Evolutionary conservation across 176 grass and related monocot species (phyloP).

Genomic region (Bothriochloa decipiens): DNA sequence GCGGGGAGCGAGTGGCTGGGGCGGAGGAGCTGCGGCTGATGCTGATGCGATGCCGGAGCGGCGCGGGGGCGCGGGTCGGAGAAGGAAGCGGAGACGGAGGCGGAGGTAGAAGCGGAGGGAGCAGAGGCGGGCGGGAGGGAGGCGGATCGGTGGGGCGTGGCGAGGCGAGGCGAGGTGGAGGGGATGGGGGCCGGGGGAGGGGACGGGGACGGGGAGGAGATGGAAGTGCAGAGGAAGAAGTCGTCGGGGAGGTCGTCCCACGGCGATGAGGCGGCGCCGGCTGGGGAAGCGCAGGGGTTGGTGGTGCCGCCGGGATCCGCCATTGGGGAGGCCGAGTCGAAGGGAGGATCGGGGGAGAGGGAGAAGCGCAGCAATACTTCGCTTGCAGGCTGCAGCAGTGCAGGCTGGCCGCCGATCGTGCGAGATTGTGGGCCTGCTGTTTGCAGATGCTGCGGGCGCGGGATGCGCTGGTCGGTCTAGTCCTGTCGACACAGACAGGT

Average conservation of each 20-base stretch:
- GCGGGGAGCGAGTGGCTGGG: slow-evolving; percentile 41
- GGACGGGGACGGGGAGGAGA: slow-evolving; percentile 24
- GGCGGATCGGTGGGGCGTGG: slow-evolving; percentile 26
- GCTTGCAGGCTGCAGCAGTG: not conserved
- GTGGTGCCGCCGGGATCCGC: slow-evolving; percentile 43
- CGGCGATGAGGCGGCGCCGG: slow-evolving; percentile 28
- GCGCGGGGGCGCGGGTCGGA: slow-evolving; percentile 8
- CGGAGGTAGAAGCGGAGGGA: not conserved
- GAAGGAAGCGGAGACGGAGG: slow-evolving; percentile 25
- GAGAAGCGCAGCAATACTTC: not conserved
- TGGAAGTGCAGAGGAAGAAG: slow-evolving; percentile 47
- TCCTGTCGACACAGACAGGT: too few relatives aligned
- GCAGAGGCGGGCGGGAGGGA: slow-evolving; percentile 46
- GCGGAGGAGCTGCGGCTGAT: slow-evolving; percentile 24
- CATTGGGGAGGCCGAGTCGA: slow-evolving; percentile 20
- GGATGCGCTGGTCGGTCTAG: too few relatives aligned
- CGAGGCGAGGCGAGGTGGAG: slow-evolving; percentile 39
- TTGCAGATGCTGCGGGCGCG: too few relatives aligned
- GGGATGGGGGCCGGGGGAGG: slow-evolving; percentile 25
- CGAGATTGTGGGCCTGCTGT: not conserved
- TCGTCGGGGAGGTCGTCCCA: slow-evolving; percentile 59
- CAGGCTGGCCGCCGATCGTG: not conserved
- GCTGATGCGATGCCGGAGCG: not conserved
- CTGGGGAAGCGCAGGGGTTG: slow-evolving; percentile 27
- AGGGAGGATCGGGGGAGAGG: not conserved